Evolutionary conservation across 208 protist genomes (phyloP), one percentile per base, ranked within the genome.

Genomic region (Trypanosoma congolense): DNA sequence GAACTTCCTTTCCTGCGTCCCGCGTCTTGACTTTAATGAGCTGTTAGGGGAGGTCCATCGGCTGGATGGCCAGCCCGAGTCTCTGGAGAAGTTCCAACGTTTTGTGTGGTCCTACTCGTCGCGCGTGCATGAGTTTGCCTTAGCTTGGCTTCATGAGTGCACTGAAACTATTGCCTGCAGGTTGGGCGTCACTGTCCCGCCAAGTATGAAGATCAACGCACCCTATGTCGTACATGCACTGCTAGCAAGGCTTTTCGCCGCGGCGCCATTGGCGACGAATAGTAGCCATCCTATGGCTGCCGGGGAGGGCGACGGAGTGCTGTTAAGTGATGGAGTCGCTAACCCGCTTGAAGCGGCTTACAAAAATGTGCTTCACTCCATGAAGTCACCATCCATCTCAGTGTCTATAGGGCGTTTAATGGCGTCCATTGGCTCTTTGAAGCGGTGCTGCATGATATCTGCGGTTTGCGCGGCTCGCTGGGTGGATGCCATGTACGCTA

Each of bases 401-500:
- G 55, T 61, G 24, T 45, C 62, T 4, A 41, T 69, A 21, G 48
- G 47, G 9, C 54, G 62, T 28, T 35, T 51, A 16, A 24, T 56
- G 24, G 62, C 62, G 16, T 18, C 48, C 22, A 56, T 69, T 54
- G 33, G 40, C 19, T 19, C 33, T 2, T 36, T 69, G 3, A 51
- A 51, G 12, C 43, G 56, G 14, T 71, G 52, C 48, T 65, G 43
- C 21, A 52, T 30, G 22, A 41, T 59, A 2, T 36, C 56, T 16
- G 48, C 46, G 19, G 16, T 56, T 0, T 55, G 56, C 35, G 49
- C 65, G 3, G 58, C 56, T 12, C 51, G 57, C 9, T 82, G 75
- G 75, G 55, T 82, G 9, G 65, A 75, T n/a, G 22, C 45, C 10
- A 82, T 82, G 70, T 82, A 82, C 46, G 55, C 40, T 19, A 44